These are phyloP conservation scores for Hippophae tibetana DNA, from an alignment of 306 rosid genomes.

Conservation along the genomic window DNA sequence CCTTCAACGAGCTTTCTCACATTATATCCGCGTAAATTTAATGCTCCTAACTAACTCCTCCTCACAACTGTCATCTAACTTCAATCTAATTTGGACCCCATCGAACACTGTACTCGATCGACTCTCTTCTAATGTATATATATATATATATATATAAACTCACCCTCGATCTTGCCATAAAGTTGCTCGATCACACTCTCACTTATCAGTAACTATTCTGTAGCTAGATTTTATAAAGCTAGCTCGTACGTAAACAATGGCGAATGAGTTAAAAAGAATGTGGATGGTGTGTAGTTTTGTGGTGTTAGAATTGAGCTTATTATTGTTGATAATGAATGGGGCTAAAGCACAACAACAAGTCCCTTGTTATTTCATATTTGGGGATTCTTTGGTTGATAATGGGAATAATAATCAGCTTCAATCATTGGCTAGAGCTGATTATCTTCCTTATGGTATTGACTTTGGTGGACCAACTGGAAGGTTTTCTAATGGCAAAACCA, in stretches of 20 bases:
- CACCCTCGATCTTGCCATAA: too few relatives aligned
- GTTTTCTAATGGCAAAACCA: conserved; percentile 81
- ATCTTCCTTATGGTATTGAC: conserved; percentile 78
- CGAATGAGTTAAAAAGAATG: conserved; percentile 4
- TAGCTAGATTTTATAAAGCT: not conserved
- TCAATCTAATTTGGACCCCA: not conserved
- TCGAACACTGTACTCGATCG: not conserved
- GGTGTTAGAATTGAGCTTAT: not conserved
- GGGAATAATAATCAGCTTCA: conserved; percentile 73
- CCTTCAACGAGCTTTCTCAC: conserved; percentile 4
- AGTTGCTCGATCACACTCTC: too few relatives aligned
- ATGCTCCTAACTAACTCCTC: conserved; percentile 42
- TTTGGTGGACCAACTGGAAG: conserved; percentile 76
- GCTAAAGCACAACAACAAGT: conserved; percentile 48
- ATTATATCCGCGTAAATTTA: conserved; percentile 61
- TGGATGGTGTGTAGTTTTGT: not conserved
- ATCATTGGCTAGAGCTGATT: conserved; percentile 75
- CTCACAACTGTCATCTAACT: conserved; percentile 37
- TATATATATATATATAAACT: too few relatives aligned
- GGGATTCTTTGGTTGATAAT: conserved; percentile 84
- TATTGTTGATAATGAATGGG: conserved; percentile 9
- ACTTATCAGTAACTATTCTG: conserved; percentile 23
- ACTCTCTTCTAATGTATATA: not conserved
- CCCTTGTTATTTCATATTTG: conserved; percentile 88
- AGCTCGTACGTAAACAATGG: not conserved